Conservation (phyloP, 2,329 filamentous ascomycete species). For the Orbilia brochopaga region DNA sequence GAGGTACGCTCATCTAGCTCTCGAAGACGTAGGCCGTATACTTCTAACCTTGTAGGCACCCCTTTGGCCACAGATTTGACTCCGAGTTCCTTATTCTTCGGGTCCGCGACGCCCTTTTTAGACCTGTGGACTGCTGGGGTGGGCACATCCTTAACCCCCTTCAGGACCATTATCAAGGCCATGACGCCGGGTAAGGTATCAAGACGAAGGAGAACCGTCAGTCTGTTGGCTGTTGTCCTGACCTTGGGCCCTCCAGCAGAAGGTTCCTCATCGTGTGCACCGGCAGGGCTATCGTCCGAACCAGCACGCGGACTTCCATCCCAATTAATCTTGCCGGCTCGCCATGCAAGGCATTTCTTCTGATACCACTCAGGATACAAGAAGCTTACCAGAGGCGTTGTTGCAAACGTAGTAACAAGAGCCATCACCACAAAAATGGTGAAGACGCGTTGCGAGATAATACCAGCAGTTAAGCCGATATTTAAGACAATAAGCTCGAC, state of each 20-base stretch:
- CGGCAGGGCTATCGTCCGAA: conserved; percentile 58
- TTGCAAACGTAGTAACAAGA: conserved; percentile 80
- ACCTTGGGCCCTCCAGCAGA: conserved; percentile 32
- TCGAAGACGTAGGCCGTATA: conserved; percentile 81
- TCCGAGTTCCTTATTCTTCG: conserved; percentile 52
- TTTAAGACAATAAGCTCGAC: conserved; percentile 66
- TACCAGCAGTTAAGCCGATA: conserved; percentile 27
- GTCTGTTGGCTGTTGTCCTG: conserved; percentile 67
- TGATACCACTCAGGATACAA: conserved; percentile 81
- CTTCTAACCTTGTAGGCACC: conserved; percentile 63
- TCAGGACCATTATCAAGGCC: conserved; percentile 78
- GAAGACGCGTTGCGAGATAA: conserved; percentile 33
- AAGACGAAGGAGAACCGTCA: conserved; percentile 83
- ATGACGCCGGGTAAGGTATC: conserved; percentile 84
- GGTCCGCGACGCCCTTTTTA: conserved; percentile 49
- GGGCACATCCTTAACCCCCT: conserved; percentile 59
- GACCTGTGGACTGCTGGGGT: conserved; percentile 56
- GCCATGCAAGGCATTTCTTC: conserved; percentile 74
- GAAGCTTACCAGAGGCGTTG: conserved; percentile 74
- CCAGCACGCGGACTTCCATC: conserved; percentile 60
- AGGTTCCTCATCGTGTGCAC: conserved; percentile 58
- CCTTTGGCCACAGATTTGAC: conserved; percentile 36
- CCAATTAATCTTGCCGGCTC: conserved; percentile 87
- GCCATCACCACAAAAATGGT: conserved; percentile 62
- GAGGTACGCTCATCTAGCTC: conserved; percentile 91